Conservation (phyloP, 1,284 basidiomycete species). For the Ustanciosporium gigantosporum region DNA sequence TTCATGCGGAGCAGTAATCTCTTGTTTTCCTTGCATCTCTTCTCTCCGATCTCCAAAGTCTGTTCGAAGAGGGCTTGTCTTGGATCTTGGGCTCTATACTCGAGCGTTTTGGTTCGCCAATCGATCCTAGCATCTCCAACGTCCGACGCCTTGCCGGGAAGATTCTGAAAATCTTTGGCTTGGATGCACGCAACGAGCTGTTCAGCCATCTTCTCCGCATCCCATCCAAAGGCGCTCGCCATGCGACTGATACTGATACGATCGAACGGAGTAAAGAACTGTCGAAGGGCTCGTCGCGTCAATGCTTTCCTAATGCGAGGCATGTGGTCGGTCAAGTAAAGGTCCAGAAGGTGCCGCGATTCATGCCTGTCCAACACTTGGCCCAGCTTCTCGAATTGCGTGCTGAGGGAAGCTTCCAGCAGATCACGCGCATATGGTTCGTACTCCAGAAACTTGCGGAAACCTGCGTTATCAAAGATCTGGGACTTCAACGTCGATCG, state of each 20-base stretch:
- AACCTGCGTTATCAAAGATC: constrained; percentile 72
- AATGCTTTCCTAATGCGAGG: constrained; percentile 59
- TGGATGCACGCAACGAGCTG: constrained; percentile 76
- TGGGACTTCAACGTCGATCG: constrained; percentile 71
- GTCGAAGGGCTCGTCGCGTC: constrained; percentile 60
- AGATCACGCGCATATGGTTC: constrained; percentile 82
- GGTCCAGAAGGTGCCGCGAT: constrained; percentile 75
- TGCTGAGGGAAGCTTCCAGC: constrained; percentile 77
- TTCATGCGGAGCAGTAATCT: constrained; percentile 76
- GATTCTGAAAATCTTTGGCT: constrained; percentile 72
- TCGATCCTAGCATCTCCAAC: constrained; percentile 75
- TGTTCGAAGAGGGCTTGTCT: constrained; percentile 73
- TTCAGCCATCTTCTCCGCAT: constrained; percentile 70
- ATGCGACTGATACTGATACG: constrained; percentile 78
- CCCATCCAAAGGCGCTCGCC: constrained; percentile 80
- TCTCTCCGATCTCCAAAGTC: constrained; percentile 72
- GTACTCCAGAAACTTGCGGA: constrained; percentile 78
- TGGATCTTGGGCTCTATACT: constrained; percentile 74
- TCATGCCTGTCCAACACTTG: constrained; percentile 70
- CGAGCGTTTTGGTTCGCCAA: constrained; percentile 67
- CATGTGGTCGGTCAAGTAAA: constrained; percentile 70
- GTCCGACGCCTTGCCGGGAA: constrained; percentile 77
- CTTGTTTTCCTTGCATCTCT: constrained; percentile 72
- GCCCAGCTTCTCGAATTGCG: constrained; percentile 77
- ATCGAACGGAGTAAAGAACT: constrained; percentile 80